Base-by-base conservation (phyloP, 2,329 filamentous ascomycete genomes). In the Sclerotinia spermophila region DNA sequence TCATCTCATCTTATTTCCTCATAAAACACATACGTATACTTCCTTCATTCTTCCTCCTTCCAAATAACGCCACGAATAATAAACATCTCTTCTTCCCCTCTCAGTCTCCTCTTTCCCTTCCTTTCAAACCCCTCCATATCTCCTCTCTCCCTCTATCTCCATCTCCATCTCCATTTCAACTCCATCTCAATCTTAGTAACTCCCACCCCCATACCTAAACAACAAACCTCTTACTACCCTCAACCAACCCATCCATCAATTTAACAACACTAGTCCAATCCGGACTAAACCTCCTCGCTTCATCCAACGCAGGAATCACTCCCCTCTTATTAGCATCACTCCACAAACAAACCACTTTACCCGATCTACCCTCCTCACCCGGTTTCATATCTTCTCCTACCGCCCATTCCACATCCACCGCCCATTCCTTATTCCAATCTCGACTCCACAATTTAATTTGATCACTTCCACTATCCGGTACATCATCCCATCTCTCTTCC, bases 401-500 rank as follows among this genome's bases (percentile, higher is more conserved):
- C 1, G 74, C 74, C 90, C 91, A 94, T 69, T 87, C 84, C 2
- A 96, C 85, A 75, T 92, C 88, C 5, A 80, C 90, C 24, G 86
- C 85, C 92, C 94, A 97, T 4, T 86, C 86, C 40, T 88, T 87
- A 62, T 89, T 86, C 90, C 93, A 97, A 48, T 90, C 87, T 45
- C 96, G 86, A 74, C 92, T 91, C 91, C 94, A 97, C 17, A 98
- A 85, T 71, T 90, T 87, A 68, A 97, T 85, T 72, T 90, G 87
- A 56, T 84, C 84, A 70, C 91, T 84, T 1, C 92, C 92, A 19
- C 85, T 84, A 11, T 87, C 83, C 0, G 89, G 86, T 8, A 88
- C 86, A 58, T 85, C 82, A 27, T 89, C 86, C 79, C 76, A 93
- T 59, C 91, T 87, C 35, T 85, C 81, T 77, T 92, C 87, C 73